A percentile compares a stretch with the other conserved stretches of the same genome.
These are phyloP conservation scores for Ceratocystis variospora DNA, from an alignment of 2,329 filamentous ascomycete genomes.

Conservation along the genomic window DNA sequence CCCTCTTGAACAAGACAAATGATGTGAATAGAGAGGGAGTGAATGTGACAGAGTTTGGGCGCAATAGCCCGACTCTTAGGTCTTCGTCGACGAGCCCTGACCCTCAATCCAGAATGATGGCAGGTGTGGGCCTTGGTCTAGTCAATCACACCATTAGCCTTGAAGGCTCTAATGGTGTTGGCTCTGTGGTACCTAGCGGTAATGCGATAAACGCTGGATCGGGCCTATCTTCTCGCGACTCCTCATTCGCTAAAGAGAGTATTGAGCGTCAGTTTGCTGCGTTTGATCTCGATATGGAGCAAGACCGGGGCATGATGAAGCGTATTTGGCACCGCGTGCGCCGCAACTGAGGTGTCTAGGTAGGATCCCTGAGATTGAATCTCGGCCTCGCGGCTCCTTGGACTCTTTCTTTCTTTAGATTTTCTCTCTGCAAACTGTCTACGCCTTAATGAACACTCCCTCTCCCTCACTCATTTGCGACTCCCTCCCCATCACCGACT, in stretches of 20 bases:
- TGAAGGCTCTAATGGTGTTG: constrained; percentile 13
- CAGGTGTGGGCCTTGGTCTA: background rate
- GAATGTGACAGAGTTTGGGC: background rate
- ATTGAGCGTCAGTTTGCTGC: constrained; percentile 41
- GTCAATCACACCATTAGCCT: constrained; percentile 14
- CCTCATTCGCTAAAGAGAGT: constrained; percentile 35
- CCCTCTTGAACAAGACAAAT: background rate
- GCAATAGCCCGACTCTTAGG: background rate
- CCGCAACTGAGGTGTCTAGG: constrained; percentile 9
- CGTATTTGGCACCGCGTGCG: constrained; percentile 49
- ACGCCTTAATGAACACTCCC: background rate
- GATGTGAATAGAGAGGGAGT: background rate
- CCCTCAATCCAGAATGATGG: background rate
- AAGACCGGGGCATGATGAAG: constrained; percentile 45
- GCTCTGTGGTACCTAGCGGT: constrained; percentile 23
- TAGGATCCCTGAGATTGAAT: constrained; percentile 5
- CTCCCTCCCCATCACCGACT: background rate
- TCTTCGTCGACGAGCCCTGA: background rate
- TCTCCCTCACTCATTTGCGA: background rate
- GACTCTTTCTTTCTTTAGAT: background rate
- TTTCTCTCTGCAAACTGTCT: constrained; percentile 3
- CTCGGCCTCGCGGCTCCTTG: constrained; percentile 3
- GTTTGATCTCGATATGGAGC: constrained; percentile 37
- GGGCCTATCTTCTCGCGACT: constrained; percentile 9
- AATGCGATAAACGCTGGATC: constrained; percentile 24